These are phyloP conservation scores for Pinus albicaulis DNA, from an alignment of 75 land plant genomes.

Conservation along the genomic window DNA sequence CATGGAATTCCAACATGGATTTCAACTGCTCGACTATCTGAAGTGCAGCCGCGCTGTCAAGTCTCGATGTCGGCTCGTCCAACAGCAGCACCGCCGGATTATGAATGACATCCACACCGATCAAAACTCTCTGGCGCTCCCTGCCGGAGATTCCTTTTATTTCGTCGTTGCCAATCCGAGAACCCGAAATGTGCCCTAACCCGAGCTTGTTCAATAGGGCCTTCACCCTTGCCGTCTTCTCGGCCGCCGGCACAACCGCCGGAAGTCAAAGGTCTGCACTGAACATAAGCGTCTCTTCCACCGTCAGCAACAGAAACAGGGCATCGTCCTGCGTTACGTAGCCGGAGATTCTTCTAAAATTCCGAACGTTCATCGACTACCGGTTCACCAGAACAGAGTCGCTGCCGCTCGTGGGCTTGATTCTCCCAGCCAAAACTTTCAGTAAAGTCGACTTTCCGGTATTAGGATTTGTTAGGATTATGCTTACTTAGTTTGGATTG, in stretches of 20 bases:
- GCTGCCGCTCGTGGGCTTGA: constrained; percentile 10
- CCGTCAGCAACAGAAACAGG: constrained; percentile 77
- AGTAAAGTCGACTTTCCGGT: constrained; percentile 76
- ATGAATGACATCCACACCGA: constrained; percentile 90
- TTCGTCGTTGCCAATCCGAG: constrained; percentile 44
- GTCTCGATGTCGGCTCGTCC: constrained; percentile 94
- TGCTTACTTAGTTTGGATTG: no score
- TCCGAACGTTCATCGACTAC: constrained; percentile 26
- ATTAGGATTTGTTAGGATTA: constrained; percentile 49
- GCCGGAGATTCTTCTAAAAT: constrained; percentile 61
- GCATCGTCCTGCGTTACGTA: constrained; percentile 78
- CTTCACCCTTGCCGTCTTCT: constrained; percentile 40
- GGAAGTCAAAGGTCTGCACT: no score
- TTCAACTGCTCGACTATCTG: constrained; percentile 57
- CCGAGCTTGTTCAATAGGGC: constrained; percentile 69
- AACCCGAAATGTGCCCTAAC: constrained; percentile 48
- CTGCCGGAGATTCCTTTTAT: constrained; percentile 85
- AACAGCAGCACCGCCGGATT: constrained; percentile 79
- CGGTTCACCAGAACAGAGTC: constrained; percentile 57
- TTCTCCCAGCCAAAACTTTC: constrained; percentile 53
- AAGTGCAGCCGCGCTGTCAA: constrained; percentile 85
- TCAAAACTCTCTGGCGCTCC: constrained; percentile 80
- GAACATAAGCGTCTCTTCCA: constrained; percentile 67
- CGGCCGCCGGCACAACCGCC: constrained; percentile 8
- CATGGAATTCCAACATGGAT: constrained; percentile 63